Percentiles rank a stretch among this genome's conserved stretches.
These are phyloP conservation scores for Chalaropsis ovoidea DNA, from an alignment of 2,329 filamentous ascomycete genomes.

Conservation along the genomic window DNA sequence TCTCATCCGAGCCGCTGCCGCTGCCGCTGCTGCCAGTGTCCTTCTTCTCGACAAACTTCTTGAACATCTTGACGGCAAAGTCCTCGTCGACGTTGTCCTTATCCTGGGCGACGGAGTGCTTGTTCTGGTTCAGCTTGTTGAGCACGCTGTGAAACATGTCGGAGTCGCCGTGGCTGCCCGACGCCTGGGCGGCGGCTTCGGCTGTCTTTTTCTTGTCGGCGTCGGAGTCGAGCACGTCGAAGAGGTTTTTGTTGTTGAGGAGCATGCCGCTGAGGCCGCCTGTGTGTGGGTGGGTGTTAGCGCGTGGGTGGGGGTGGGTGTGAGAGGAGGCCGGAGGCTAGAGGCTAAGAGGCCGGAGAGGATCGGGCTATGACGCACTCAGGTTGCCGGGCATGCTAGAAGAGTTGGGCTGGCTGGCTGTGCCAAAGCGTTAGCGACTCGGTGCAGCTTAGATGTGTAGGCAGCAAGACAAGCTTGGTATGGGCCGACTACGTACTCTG, in stretches of 20 bases:
- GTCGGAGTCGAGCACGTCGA: constrained; percentile 33
- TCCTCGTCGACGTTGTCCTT: constrained; percentile 42
- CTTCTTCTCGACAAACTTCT: constrained; percentile 56
- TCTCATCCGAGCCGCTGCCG: constrained; percentile 35
- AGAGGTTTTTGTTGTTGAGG: constrained; percentile 24
- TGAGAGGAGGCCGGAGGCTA: no score
- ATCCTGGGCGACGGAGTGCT: constrained; percentile 39
- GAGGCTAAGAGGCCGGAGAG: no score
- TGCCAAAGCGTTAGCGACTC: neutral
- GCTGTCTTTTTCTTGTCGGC: constrained; percentile 42
- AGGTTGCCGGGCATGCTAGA: constrained; percentile 20
- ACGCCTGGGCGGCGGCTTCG: constrained; percentile 39
- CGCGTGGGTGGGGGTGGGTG: neutral
- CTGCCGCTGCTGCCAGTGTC: constrained; percentile 33
- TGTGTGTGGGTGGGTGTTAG: constrained; percentile 14
- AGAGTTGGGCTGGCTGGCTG: constrained; percentile 4
- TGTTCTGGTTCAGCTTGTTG: constrained; percentile 41
- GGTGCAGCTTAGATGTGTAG: neutral
- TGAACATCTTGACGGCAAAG: constrained; percentile 62
- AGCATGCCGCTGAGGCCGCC: constrained; percentile 26
- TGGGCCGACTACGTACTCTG: constrained; percentile 4
- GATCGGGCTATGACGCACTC: constrained; percentile 9
- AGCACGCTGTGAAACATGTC: constrained; percentile 44
- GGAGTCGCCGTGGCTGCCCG: constrained; percentile 39
- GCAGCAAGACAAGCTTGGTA: neutral